Base-by-base conservation (phyloP, 179 eudicot species). In the Silene coronaria region DNA sequence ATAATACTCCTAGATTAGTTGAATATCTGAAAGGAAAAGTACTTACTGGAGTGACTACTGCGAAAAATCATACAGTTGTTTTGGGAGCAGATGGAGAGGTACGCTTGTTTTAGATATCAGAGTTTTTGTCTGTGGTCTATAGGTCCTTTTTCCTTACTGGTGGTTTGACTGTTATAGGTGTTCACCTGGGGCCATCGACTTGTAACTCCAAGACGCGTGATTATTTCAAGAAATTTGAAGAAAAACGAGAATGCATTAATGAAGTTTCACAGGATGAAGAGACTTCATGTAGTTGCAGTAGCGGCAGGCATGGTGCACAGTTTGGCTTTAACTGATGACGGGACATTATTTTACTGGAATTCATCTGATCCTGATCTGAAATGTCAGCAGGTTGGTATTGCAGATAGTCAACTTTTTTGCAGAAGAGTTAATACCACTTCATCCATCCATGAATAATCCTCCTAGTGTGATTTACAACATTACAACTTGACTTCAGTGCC, bases 181-280 rank as follows among this genome's bases (percentile, higher is more conserved):
- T 93, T 87, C 72, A 96, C 98, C 34, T 96, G 98, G 99, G 98
- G 99, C 70, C 99, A 96, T 82, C 90, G 94, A 72, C 94, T 96
- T 77, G 99, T 96, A 64, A 96, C 90, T 63, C 99, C 99, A 28
- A 89, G 88, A 75, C 97, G 99, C 72, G 96, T 91, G 53, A 73
- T 89, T 36, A 70, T 93, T 80, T 75, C 96, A 42, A 86, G 97
- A 80, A 88, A 86, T 77, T 73, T 90, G 73, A 93, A 87, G 83
- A 96, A 96, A 84, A 69, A 73, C 67, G 99, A 96, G 70, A 89
- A 65, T 78, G 75, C 87, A 9, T 63, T 77, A 21, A 71, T 93
- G 86, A 96, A 89, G 81, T 96, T 93, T 77, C 96, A 96, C 65
- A 82, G 97, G 32, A 85, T 82, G 84, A 81, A 86, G 76, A 86